Percentiles rank a stretch among this genome's conserved stretches.
Conservation (phyloP, 108 stramenopile species). For the Pseudonitzschia delicatissima region DNA sequence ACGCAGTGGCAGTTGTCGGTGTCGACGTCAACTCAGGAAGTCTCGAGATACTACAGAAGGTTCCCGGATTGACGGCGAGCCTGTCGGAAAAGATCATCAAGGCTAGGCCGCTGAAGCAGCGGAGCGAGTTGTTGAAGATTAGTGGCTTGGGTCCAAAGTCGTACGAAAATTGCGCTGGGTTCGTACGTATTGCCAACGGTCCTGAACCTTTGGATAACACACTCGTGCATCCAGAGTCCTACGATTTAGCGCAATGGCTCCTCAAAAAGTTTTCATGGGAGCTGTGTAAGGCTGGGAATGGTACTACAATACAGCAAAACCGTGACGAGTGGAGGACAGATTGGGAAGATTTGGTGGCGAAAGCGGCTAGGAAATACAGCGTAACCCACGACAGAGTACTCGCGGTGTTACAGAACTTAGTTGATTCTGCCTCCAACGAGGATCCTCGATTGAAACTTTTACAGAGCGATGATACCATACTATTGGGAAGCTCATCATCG, state of each 20-base stretch:
- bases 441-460: constrained; percentile 41
- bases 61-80: constrained; percentile 45
- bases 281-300: constrained; percentile 7
- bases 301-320: constrained; percentile 16
- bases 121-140: constrained; percentile 50
- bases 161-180: constrained; percentile 63
- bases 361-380: constrained; percentile 35
- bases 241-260: constrained; percentile 51
- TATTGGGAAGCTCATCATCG: background rate
- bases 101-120: constrained; percentile 41
- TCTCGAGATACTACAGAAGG: constrained; percentile 45
- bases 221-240: constrained; percentile 64
- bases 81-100: constrained; percentile 37
- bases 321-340: constrained; percentile 19
- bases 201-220: constrained; percentile 55
- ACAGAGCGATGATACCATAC: background rate
- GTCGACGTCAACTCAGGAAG: constrained; percentile 55
- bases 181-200: constrained; percentile 42
- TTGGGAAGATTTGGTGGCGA: constrained; percentile 26
- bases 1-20: constrained; percentile 60
- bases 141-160: constrained; percentile 61
- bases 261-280: constrained; percentile 44
- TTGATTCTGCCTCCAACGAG: constrained; percentile 47
- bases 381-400: constrained; percentile 38
- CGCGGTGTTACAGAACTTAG: constrained; percentile 43